Percentiles rank a stretch among this genome's conserved stretches.
Conservation (phyloP, 75 land plant genomes). For the Adiantum capillusveneris region DNA sequence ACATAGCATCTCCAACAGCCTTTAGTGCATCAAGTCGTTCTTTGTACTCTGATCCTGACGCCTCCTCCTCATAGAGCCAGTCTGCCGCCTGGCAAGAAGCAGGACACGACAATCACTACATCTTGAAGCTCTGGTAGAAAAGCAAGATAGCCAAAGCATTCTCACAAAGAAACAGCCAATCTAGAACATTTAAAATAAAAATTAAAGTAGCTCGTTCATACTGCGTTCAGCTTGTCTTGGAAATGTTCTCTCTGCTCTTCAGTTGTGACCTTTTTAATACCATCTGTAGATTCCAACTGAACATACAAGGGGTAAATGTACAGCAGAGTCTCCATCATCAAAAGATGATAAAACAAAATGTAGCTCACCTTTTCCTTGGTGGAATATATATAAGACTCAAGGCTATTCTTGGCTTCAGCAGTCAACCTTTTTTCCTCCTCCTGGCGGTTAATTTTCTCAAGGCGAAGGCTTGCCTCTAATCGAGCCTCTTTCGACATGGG, state of each 20-base stretch:
- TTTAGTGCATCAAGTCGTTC: slow-evolving; percentile 55
- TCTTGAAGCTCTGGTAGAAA: not conserved
- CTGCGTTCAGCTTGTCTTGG: slow-evolving; percentile 66
- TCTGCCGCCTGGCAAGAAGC: slow-evolving; percentile 63
- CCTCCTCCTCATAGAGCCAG: slow-evolving; percentile 96
- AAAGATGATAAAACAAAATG: not conserved
- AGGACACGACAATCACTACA: not conserved
- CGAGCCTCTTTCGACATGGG: slow-evolving; percentile 56
- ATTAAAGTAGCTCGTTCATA: slow-evolving; percentile 10
- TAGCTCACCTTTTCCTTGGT: slow-evolving; percentile 73
- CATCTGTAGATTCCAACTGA: slow-evolving; percentile 69
- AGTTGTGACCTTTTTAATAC: slow-evolving; percentile 49
- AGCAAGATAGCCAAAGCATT: no score
- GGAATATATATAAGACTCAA: slow-evolving; percentile 83
- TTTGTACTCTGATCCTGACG: slow-evolving; percentile 61
- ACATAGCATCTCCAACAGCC: slow-evolving; percentile 68
- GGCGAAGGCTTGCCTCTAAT: slow-evolving; percentile 44
- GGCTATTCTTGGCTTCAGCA: slow-evolving; percentile 78
- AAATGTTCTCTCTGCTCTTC: slow-evolving; percentile 57
- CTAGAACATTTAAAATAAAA: not conserved
- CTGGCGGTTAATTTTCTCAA: slow-evolving; percentile 59
- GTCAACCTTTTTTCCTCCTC: slow-evolving; percentile 74
- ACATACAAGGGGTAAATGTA: not conserved
- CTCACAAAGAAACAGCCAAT: no score
- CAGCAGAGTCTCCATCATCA: not conserved